phyloP scores from a whole-genome alignment of 129 eudicot genomes.

The Lonicera japonica region DNA sequence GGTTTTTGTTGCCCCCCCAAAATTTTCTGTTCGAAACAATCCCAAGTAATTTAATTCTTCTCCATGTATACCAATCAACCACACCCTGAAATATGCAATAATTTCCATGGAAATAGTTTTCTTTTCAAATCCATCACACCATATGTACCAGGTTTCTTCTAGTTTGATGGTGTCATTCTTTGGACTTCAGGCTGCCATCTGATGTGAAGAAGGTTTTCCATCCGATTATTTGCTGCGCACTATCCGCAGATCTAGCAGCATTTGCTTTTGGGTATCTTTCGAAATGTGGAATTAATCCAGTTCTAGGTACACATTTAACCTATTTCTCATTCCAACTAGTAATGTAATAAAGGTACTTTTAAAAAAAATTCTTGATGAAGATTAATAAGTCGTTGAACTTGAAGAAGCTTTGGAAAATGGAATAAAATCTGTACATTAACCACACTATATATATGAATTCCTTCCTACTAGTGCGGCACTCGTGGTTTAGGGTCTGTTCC shows the following conservation, averaged over 20 bases:
- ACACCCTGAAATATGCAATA: neutral
- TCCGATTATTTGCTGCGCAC: conserved; percentile 88
- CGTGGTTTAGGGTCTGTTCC: no score
- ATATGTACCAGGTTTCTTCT: conserved; percentile 6
- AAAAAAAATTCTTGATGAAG: no score
- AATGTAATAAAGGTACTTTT: no score
- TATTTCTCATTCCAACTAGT: conserved; percentile 10
- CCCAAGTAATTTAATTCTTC: no score
- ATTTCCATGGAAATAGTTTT: neutral
- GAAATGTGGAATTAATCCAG: conserved; percentile 63
- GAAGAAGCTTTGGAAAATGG: no score
- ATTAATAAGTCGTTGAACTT: no score
- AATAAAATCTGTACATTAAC: no score
- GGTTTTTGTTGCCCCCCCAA: no score
- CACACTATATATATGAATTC: no score
- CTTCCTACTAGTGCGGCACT: no score
- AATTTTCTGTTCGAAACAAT: no score
- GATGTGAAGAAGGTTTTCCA: conserved; percentile 71
- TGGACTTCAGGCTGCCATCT: conserved; percentile 66
- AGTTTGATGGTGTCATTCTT: conserved; percentile 15
- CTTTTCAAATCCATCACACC: neutral
- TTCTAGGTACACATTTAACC: conserved; percentile 52
- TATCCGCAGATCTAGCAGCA: conserved; percentile 90
- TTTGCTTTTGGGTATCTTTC: conserved; percentile 75
- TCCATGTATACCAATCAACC: neutral